A percentile compares a stretch with the other conserved stretches of the same genome.
Evolutionary conservation across 805 yeast genomes (phyloP).

Genomic region (Suhomyces pyralidae): DNA sequence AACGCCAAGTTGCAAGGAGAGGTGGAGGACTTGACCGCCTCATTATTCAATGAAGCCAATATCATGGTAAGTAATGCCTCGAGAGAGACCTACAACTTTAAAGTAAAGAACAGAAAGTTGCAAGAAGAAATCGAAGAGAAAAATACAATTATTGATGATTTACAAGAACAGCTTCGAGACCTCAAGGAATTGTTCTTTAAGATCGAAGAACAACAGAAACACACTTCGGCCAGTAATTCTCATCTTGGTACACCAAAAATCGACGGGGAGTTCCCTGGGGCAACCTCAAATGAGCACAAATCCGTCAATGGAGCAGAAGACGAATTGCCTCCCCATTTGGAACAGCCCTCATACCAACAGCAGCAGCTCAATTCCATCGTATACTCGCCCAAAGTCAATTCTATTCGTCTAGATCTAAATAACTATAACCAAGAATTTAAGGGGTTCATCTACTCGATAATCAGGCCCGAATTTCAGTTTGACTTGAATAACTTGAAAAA

Average conservation of each 20-base stretch:
- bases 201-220: conserved; percentile 43
- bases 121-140: conserved; percentile 58
- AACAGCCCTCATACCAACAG: conserved; percentile 7
- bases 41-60: conserved; percentile 81
- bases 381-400: conserved; percentile 33
- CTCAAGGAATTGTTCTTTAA: conserved; percentile 58
- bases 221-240: not conserved
- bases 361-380: conserved; percentile 22
- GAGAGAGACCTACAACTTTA: conserved; percentile 57
- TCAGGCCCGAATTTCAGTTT: conserved; percentile 31
- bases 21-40: conserved; percentile 74
- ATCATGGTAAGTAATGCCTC: conserved; percentile 80
- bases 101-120: conserved; percentile 56
- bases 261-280: conserved; percentile 4
- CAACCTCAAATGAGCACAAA: not conserved
- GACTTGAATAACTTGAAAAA: conserved; percentile 45
- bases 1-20: conserved; percentile 62
- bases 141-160: conserved; percentile 59
- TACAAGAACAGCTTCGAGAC: conserved; percentile 65
- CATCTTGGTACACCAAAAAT: conserved; percentile 5
- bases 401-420: conserved; percentile 44
- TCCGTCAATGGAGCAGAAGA: not conserved
- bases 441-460: conserved; percentile 33
- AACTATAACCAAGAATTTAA: conserved; percentile 44
- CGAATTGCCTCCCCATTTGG: conserved; percentile 1